Evolutionary conservation across 2,329 filamentous ascomycete genomes (phyloP).

Genomic region (Teratosphaeriaceae sp.): DNA sequence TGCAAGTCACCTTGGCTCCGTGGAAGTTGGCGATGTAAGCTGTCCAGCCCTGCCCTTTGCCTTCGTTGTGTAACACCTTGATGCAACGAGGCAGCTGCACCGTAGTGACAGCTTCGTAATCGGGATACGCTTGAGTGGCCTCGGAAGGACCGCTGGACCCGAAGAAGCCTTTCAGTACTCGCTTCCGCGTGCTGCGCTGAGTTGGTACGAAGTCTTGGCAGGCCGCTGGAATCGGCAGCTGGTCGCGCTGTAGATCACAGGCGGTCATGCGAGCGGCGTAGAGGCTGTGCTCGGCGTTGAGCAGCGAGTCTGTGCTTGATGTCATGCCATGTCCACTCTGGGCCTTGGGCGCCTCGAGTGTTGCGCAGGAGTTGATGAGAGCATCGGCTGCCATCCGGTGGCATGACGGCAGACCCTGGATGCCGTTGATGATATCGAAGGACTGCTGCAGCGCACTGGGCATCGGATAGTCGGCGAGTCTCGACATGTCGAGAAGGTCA

Average conservation of each 20-base stretch:
- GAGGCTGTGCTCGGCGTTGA: conserved; percentile 46
- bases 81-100: conserved; percentile 46
- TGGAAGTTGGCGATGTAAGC: conserved; percentile 58
- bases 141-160: conserved; percentile 9
- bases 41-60: conserved; percentile 54
- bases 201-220: conserved; percentile 46
- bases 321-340: background rate
- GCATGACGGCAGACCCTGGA: conserved; percentile 45
- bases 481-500: conserved; percentile 4
- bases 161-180: conserved; percentile 20
- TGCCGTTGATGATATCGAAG: conserved; percentile 36
- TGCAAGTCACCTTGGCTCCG: conserved; percentile 56
- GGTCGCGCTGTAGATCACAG: conserved; percentile 53
- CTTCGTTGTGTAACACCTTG: conserved; percentile 40
- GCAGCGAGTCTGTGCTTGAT: conserved; percentile 19
- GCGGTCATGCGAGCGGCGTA: conserved; percentile 58
- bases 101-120: conserved; percentile 23
- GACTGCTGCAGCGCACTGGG: conserved; percentile 26
- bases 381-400: conserved; percentile 45
- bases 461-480: background rate
- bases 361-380: conserved; percentile 48
- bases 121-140: conserved; percentile 8
- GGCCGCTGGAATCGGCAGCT: conserved; percentile 39
- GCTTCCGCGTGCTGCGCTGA: conserved; percentile 11
- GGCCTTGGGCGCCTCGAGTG: conserved; percentile 30